A percentile compares a stretch with the other conserved stretches of the same genome.
These are phyloP conservation scores for Cryptococcus sp. DNA, from an alignment of 1,284 basidiomycete genomes.

Conservation along the genomic window DNA sequence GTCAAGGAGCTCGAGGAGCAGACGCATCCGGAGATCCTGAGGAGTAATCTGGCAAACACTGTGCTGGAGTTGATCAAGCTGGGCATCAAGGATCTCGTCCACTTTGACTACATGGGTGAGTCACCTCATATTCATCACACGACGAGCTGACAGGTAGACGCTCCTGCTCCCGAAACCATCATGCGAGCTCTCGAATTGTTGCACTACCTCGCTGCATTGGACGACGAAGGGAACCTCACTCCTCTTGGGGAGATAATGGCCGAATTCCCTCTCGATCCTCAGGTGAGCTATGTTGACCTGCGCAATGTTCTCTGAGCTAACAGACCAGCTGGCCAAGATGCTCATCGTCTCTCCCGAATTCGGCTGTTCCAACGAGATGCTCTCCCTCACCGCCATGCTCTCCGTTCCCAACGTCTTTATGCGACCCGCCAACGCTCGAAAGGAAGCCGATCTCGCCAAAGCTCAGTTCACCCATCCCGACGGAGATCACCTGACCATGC, in stretches of 20 bases:
- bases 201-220: conserved; percentile 85
- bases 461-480: conserved; percentile 84
- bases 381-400: conserved; percentile 94
- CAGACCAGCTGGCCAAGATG: conserved; percentile 73
- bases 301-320: too few species aligned
- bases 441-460: conserved; percentile 89
- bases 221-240: conserved; percentile 91
- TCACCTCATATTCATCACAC: not conserved
- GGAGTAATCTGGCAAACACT: conserved; percentile 88
- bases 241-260: conserved; percentile 88
- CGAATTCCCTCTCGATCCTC: conserved; percentile 95
- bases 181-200: conserved; percentile 96
- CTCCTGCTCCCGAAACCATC: conserved; percentile 92
- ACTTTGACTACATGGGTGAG: conserved; percentile 80
- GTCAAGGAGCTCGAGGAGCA: conserved; percentile 92
- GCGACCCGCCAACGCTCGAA: conserved; percentile 77
- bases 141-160: conserved; percentile 52
- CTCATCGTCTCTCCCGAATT: conserved; percentile 92
- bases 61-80: conserved; percentile 92
- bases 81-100: conserved; percentile 85
- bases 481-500: conserved; percentile 88
- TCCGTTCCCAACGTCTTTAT: conserved; percentile 93
- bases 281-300: too few species aligned
- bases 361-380: conserved; percentile 90
- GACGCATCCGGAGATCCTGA: conserved; percentile 90